phyloP scores from a whole-genome alignment of 2,329 filamentous ascomycete species.

The Alternaria infectoria region DNA sequence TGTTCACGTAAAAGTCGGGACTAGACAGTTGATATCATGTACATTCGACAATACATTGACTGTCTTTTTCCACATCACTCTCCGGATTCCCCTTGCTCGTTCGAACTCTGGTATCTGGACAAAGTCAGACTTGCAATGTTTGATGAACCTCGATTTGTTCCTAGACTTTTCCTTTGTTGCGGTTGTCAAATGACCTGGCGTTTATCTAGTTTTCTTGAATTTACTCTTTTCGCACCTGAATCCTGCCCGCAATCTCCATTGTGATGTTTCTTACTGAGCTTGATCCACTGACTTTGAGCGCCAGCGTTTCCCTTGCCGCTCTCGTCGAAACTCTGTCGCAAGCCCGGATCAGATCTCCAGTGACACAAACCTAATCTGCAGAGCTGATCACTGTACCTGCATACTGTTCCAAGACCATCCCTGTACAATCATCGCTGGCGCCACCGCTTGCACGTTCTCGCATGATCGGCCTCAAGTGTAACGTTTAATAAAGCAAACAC shows the following conservation, averaged over 20 bases:
- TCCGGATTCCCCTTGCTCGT: not conserved
- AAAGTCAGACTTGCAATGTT: not conserved
- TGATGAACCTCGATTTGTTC: constrained; percentile 4
- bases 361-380: not conserved
- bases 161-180: constrained; percentile 18
- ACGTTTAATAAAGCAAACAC: not conserved
- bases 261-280: not conserved
- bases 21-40: constrained; percentile 15
- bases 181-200: not conserved
- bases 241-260: not conserved
- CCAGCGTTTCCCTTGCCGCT: not conserved
- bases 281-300: too few species aligned
- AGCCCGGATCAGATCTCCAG: not conserved
- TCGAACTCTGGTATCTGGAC: not conserved
- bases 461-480: not conserved
- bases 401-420: not conserved
- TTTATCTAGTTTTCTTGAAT: not conserved
- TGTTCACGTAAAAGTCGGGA: constrained; percentile 8
- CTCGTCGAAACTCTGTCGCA: not conserved
- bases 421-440: too few species aligned
- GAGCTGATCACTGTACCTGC: not conserved
- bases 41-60: constrained; percentile 31
- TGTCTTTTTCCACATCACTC: constrained; percentile 16
- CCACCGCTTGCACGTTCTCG: not conserved
- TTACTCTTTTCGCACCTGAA: not conserved